Conservation (phyloP, 129 eudicot species). For the Saussurea involucrata region DNA sequence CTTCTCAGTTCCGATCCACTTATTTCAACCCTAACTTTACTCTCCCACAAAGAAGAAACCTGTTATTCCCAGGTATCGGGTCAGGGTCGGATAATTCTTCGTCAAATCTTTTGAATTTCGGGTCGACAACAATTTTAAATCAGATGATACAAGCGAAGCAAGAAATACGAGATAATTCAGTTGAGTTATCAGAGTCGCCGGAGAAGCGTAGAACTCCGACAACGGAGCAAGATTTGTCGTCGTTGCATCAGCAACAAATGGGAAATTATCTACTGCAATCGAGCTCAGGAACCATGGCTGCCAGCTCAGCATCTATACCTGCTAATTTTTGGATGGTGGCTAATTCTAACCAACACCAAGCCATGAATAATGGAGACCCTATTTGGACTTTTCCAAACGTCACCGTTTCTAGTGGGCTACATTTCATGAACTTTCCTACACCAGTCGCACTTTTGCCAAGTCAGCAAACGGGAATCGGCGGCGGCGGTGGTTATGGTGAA, state of each 20-base stretch:
- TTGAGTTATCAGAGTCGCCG: conserved; percentile 41
- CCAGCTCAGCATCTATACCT: conserved; percentile 40
- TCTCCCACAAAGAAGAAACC: conserved; percentile 37
- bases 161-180: conserved; percentile 28
- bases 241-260: conserved; percentile 34
- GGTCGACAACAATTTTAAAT: conserved; percentile 29
- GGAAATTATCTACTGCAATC: conserved; percentile 51
- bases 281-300: conserved; percentile 41
- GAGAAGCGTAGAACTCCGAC: conserved; percentile 34
- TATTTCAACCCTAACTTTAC: conserved; percentile 50
- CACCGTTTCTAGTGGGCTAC: conserved; percentile 54
- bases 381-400: conserved; percentile 62
- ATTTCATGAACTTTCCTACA: conserved; percentile 71
- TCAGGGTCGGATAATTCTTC: conserved; percentile 34
- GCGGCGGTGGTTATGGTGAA: conserved; percentile 33
- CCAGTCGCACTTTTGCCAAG: conserved; percentile 55
- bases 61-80: conserved; percentile 39
- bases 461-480: conserved; percentile 33
- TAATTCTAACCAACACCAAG: conserved; percentile 40
- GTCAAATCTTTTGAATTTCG: conserved; percentile 40
- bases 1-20: conserved; percentile 59
- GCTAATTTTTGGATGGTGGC: conserved; percentile 81
- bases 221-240: conserved; percentile 32
- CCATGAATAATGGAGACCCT: conserved; percentile 45
- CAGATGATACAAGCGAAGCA: conserved; percentile 44